phyloP scores from a whole-genome alignment of 805 yeast species.

The Candida xiaguanensis region DNA sequence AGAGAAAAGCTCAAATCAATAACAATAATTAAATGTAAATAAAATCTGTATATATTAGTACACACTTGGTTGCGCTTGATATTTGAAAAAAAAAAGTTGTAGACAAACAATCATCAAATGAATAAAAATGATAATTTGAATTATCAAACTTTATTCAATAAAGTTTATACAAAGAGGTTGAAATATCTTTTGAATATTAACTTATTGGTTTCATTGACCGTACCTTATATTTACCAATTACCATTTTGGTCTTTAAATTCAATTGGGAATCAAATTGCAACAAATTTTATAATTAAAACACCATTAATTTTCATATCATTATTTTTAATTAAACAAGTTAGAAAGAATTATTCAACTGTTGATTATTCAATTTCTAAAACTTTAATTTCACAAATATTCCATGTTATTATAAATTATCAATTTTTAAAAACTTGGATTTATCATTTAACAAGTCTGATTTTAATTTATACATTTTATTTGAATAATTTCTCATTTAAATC shows the following conservation, averaged over 20 bases:
- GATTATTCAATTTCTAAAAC: constrained; percentile 30
- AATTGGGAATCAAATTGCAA: constrained; percentile 11
- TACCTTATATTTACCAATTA: constrained; percentile 21
- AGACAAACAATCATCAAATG: not conserved
- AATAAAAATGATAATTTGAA: not conserved
- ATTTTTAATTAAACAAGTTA: constrained; percentile 21
- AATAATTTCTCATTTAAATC: constrained; percentile 23
- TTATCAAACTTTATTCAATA: constrained; percentile 23
- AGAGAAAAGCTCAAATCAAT: constrained; percentile 33
- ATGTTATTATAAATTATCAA: constrained; percentile 16
- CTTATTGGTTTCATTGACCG: constrained; percentile 21
- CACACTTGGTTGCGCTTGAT: constrained; percentile 1
- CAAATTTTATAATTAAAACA: constrained; percentile 20
- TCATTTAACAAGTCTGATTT: constrained; percentile 21
- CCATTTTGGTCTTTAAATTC: constrained; percentile 24
- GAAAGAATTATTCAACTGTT: constrained; percentile 25
- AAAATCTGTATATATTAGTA: not conserved
- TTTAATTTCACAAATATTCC: constrained; percentile 27
- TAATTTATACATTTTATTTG: constrained; percentile 22
- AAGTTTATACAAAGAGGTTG: constrained; percentile 32
- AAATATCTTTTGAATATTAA: constrained; percentile 31
- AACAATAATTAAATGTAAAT: constrained; percentile 13
- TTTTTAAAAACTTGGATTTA: constrained; percentile 16
- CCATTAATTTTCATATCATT: constrained; percentile 31
- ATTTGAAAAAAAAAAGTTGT: not conserved